phyloP scores from a whole-genome alignment of 2,329 filamentous ascomycete species.

The Ceratocystis harringtonii region DNA sequence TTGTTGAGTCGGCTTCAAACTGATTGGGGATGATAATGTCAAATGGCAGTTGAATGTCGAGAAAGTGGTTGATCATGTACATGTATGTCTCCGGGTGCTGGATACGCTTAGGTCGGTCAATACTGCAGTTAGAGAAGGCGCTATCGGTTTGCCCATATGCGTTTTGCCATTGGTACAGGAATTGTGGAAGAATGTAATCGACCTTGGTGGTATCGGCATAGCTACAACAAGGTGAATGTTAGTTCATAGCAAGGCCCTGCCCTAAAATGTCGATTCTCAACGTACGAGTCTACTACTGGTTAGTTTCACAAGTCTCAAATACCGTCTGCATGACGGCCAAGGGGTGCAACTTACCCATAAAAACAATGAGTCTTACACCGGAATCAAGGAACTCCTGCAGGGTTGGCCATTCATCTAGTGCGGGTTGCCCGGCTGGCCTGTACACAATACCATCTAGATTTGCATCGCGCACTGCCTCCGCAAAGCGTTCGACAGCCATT shows the following conservation, averaged over 20 bases:
- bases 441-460: slow-evolving; percentile 45
- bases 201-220: slow-evolving; percentile 33
- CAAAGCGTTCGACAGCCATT: slow-evolving; percentile 41
- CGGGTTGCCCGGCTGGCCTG: slow-evolving; percentile 27
- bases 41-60: slow-evolving; percentile 23
- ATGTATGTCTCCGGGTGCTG: slow-evolving; percentile 24
- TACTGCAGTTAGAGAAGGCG: slow-evolving; percentile 47
- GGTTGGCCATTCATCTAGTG: slow-evolving; percentile 51
- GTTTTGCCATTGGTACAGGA: slow-evolving; percentile 57
- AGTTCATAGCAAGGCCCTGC: neutral
- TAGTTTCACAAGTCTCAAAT: neutral
- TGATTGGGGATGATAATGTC: slow-evolving; percentile 21
- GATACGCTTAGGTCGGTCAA: slow-evolving; percentile 43
- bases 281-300: slow-evolving; percentile 5
- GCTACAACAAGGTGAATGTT: slow-evolving; percentile 20
- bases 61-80: slow-evolving; percentile 32
- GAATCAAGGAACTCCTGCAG: slow-evolving; percentile 48
- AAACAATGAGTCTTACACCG: slow-evolving; percentile 51
- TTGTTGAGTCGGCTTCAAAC: slow-evolving; percentile 13
- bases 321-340: neutral
- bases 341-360: slow-evolving; percentile 39
- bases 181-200: slow-evolving; percentile 51
- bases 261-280: neutral
- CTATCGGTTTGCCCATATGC: slow-evolving; percentile 47
- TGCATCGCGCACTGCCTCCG: slow-evolving; percentile 37